A percentile compares a stretch with the other conserved stretches of the same genome.
phyloP scores from a whole-genome alignment of 1,284 basidiomycete species.

The Leucoagaricus sp. region DNA sequence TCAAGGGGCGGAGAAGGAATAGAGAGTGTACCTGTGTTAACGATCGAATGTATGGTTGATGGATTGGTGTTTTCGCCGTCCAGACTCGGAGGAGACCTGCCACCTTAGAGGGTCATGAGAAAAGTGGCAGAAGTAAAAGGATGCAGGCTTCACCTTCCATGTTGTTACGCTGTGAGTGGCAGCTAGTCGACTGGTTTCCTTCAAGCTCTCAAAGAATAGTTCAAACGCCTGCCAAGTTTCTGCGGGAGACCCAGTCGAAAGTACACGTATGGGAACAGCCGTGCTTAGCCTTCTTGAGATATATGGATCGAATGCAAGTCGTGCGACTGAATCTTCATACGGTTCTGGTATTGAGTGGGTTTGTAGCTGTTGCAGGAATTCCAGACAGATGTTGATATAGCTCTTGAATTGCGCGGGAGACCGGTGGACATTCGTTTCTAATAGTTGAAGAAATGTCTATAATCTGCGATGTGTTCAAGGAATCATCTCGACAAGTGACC shows the following conservation, averaged over 20 bases:
- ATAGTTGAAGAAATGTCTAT: conserved; percentile 53
- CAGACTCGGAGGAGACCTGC: conserved; percentile 52
- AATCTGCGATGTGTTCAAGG: background rate
- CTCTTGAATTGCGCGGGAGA: conserved; percentile 35
- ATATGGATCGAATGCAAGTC: conserved; percentile 66
- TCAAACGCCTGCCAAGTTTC: conserved; percentile 56
- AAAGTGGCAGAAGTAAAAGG: background rate
- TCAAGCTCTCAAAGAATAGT: conserved; percentile 55
- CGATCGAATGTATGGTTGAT: conserved; percentile 61
- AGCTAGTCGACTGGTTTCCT: conserved; percentile 52
- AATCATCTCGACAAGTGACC: background rate
- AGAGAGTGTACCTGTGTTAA: conserved; percentile 48
- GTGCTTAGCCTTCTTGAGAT: conserved; percentile 72
- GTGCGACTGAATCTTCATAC: conserved; percentile 47
- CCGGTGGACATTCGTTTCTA: conserved; percentile 42
- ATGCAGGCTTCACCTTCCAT: conserved; percentile 56
- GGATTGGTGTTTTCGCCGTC: conserved; percentile 40
- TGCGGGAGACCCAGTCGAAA: conserved; percentile 51
- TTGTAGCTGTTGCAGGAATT: conserved; percentile 43
- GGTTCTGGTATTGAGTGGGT: conserved; percentile 37
- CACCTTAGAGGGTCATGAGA: conserved; percentile 34
- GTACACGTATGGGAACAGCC: conserved; percentile 70
- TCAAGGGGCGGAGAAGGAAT: background rate
- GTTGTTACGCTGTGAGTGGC: conserved; percentile 45
- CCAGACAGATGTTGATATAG: conserved; percentile 43